phyloP scores from a whole-genome alignment of 2,329 filamentous ascomycete species.

The Hypoxylon sp. region DNA sequence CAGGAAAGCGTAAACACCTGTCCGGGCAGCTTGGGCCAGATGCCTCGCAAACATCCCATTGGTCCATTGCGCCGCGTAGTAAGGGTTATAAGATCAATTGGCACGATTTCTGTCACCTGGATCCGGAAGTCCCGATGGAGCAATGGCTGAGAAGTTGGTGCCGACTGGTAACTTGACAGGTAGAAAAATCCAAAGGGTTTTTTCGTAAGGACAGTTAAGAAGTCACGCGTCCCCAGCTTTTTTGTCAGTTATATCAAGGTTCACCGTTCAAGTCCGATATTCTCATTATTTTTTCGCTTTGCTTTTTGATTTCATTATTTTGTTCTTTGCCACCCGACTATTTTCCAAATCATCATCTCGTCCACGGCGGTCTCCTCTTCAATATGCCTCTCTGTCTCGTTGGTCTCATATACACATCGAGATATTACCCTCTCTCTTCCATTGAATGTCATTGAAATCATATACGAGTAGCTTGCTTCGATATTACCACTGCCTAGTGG shows the following conservation, averaged over 20 bases:
- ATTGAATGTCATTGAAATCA: no score
- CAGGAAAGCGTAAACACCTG: not conserved
- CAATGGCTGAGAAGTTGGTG: not conserved
- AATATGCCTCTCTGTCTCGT: no score
- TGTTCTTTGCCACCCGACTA: no score
- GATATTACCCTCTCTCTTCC: no score
- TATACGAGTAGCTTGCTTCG: no score
- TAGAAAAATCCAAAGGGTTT: conserved; percentile 1
- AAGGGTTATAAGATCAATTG: not conserved
- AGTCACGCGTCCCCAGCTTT: conserved; percentile 7
- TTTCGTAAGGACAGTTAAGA: conserved; percentile 3
- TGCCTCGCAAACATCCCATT: not conserved
- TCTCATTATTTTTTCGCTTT: not conserved
- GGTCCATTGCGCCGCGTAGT: not conserved
- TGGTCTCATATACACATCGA: no score
- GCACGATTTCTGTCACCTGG: not conserved
- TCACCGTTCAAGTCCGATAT: not conserved
- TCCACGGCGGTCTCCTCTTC: no score
- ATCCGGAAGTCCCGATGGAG: not conserved
- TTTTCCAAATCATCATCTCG: no score
- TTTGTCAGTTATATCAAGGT: not conserved
- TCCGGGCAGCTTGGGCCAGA: not conserved
- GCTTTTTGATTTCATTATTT: not conserved
- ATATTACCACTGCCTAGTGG: no score
- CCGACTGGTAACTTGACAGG: not conserved